Percentiles rank a stretch among this genome's conserved stretches.
These are phyloP conservation scores for Ephemerocybe angulata DNA, from an alignment of 768 basidiomycete species.

Conservation along the genomic window DNA sequence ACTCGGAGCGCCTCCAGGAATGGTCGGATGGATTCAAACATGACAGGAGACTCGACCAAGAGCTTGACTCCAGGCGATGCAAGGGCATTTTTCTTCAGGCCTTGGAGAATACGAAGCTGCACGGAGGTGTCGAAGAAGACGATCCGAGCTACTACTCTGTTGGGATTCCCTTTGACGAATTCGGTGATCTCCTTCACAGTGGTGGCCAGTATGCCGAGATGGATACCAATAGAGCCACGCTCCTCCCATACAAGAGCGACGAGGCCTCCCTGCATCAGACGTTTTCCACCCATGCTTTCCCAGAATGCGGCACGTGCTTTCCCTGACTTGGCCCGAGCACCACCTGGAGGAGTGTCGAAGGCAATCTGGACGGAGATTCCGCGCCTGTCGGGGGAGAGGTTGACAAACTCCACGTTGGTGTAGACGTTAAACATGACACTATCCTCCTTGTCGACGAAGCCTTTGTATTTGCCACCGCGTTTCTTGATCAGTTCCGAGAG, in stretches of 20 bases:
- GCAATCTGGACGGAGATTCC: conserved; percentile 39
- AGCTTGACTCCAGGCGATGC: conserved; percentile 27
- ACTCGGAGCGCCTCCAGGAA: conserved; percentile 59
- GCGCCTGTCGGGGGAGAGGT: conserved; percentile 30
- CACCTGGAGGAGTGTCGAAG: conserved; percentile 44
- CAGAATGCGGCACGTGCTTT: conserved; percentile 42
- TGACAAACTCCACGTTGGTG: conserved; percentile 44
- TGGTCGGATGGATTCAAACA: conserved; percentile 65
- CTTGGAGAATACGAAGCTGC: conserved; percentile 42
- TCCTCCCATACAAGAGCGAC: conserved; percentile 46
- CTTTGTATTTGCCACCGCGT: conserved; percentile 57
- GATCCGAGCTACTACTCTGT: conserved; percentile 41
- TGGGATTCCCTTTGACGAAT: conserved; percentile 25
- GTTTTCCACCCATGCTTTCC: conserved; percentile 43
- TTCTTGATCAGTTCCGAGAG: conserved; percentile 45
- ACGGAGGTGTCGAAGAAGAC: conserved; percentile 62
- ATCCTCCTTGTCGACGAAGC: conserved; percentile 37
- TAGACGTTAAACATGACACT: conserved; percentile 62
- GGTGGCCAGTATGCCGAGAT: conserved; percentile 43
- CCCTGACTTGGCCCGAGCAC: conserved; percentile 32
- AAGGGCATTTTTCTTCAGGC: conserved; percentile 16
- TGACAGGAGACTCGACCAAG: conserved; percentile 58
- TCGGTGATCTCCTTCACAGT: conserved; percentile 34
- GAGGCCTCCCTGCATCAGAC: conserved; percentile 50
- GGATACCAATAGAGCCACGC: conserved; percentile 26